A percentile compares a stretch with the other conserved stretches of the same genome.
Conservation (phyloP, 1,284 basidiomycete species). For the Heliocybe sulcata region DNA sequence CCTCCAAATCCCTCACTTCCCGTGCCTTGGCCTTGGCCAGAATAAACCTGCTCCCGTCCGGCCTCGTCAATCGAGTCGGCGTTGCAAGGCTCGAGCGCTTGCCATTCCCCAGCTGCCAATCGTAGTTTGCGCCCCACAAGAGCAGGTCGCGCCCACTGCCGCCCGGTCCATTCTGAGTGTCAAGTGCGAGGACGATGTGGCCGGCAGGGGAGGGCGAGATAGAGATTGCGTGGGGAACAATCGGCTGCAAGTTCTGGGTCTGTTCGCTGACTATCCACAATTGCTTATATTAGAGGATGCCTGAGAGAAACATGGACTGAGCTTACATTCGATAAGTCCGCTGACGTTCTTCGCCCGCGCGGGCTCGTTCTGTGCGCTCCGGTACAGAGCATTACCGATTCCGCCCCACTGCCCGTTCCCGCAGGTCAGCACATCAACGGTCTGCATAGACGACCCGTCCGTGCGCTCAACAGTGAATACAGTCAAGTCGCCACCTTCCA, state of each 20-base stretch:
- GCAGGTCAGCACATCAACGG: conserved; percentile 71
- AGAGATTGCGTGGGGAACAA: conserved; percentile 63
- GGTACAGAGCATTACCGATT: conserved; percentile 78
- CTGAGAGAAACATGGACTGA: background rate
- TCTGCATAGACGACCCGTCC: conserved; percentile 30
- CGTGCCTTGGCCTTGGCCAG: conserved; percentile 39
- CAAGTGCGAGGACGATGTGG: conserved; percentile 73
- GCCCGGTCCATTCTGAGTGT: conserved; percentile 48
- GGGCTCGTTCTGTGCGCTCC: conserved; percentile 67
- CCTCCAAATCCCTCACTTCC: conserved; percentile 58
- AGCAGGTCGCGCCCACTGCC: conserved; percentile 54
- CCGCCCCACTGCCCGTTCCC: conserved; percentile 86
- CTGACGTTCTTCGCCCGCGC: conserved; percentile 77
- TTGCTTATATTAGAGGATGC: conserved; percentile 3
- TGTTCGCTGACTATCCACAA: conserved; percentile 59
- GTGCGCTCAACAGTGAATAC: conserved; percentile 71
- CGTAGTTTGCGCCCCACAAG: conserved; percentile 64
- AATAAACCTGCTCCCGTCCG: conserved; percentile 49
- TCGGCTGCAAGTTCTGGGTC: conserved; percentile 52
- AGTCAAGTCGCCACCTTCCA: conserved; percentile 65
- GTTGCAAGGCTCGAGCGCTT: conserved; percentile 69
- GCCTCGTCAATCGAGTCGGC: conserved; percentile 50
- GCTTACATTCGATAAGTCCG: conserved; percentile 78
- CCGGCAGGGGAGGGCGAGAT: conserved; percentile 74
- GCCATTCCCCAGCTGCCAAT: conserved; percentile 83